Evolutionary conservation across 1,139 yeast species (phyloP).

Genomic region (Lodderomyces metapsilosis): DNA sequence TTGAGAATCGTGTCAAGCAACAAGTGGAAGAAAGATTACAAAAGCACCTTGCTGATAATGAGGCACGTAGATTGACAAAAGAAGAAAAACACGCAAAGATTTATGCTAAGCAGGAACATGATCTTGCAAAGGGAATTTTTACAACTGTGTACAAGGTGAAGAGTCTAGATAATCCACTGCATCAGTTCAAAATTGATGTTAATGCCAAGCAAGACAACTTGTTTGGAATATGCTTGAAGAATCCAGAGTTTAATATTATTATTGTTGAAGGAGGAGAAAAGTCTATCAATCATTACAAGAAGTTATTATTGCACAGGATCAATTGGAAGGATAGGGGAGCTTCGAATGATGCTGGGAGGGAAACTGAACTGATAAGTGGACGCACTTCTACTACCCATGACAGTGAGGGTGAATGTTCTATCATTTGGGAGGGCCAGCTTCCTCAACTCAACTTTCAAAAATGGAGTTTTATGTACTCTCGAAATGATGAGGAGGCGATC

Average conservation of each 20-base stretch:
- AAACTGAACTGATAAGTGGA: too few species aligned
- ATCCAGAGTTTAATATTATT: constrained; percentile 53
- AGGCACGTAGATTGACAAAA: constrained; percentile 56
- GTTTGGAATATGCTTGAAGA: constrained; percentile 52
- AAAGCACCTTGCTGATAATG: constrained; percentile 64
- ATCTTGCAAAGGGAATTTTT: constrained; percentile 45
- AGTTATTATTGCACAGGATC: constrained; percentile 60
- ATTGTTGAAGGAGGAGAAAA: constrained; percentile 73
- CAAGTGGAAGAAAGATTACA: constrained; percentile 65
- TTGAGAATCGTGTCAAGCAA: constrained; percentile 67
- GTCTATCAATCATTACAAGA: constrained; percentile 59
- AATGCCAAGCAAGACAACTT: constrained; percentile 75
- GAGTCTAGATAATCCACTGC: constrained; percentile 59
- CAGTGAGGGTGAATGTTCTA: constrained; percentile 28
- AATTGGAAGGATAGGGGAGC: constrained; percentile 51
- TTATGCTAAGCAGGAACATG: constrained; percentile 45
- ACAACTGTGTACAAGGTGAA: constrained; percentile 62
- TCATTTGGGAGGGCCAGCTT: constrained; percentile 79
- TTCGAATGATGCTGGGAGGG: too few species aligned
- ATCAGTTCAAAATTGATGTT: constrained; percentile 68
- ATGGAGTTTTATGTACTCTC: constrained; percentile 58
- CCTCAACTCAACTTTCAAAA: constrained; percentile 51
- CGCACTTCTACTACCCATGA: too few species aligned
- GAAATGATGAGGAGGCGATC: constrained; percentile 54
- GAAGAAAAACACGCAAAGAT: constrained; percentile 56